These are phyloP conservation scores for Aspergillus carbonarius DNA, from an alignment of 2,329 filamentous ascomycete genomes.

Conservation along the genomic window DNA sequence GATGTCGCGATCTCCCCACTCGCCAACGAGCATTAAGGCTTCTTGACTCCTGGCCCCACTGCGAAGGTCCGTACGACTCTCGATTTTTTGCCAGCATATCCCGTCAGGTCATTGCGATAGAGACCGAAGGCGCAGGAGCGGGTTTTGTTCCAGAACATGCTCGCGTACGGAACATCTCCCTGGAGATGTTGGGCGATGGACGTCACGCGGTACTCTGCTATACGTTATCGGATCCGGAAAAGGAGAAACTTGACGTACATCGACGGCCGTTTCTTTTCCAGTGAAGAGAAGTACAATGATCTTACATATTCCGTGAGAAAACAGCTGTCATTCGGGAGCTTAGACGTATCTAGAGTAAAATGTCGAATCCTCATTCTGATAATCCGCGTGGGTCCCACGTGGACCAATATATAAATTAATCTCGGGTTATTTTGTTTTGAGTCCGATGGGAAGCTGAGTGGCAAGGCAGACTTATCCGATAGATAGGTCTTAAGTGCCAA, in stretches of 20 bases:
- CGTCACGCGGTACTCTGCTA: not conserved
- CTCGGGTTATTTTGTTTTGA: too few relatives aligned
- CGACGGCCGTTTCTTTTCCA: not conserved
- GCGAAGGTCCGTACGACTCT: constrained; percentile 38
- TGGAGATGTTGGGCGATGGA: not conserved
- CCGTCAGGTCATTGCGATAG: constrained; percentile 8
- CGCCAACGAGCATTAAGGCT: constrained; percentile 28
- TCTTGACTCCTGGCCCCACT: constrained; percentile 30
- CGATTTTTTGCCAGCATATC: constrained; percentile 28
- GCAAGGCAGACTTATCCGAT: too few relatives aligned
- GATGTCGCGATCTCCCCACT: constrained; percentile 27
- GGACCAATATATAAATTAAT: too few relatives aligned
- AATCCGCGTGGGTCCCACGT: too few relatives aligned
- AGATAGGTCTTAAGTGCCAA: too few relatives aligned
- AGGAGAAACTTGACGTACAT: not conserved
- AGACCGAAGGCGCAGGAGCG: constrained; percentile 6
- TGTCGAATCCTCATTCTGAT: too few relatives aligned
- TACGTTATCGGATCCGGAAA: not conserved
- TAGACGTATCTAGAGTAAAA: too few relatives aligned
- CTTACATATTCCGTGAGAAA: too few relatives aligned
- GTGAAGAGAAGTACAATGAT: too few relatives aligned
- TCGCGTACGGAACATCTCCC: not conserved
- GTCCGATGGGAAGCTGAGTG: too few relatives aligned
- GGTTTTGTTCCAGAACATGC: not conserved
- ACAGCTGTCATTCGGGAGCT: too few relatives aligned